Evolutionary conservation across 2,329 filamentous ascomycete genomes (phyloP).

Genomic region (Nothophoma quercina): DNA sequence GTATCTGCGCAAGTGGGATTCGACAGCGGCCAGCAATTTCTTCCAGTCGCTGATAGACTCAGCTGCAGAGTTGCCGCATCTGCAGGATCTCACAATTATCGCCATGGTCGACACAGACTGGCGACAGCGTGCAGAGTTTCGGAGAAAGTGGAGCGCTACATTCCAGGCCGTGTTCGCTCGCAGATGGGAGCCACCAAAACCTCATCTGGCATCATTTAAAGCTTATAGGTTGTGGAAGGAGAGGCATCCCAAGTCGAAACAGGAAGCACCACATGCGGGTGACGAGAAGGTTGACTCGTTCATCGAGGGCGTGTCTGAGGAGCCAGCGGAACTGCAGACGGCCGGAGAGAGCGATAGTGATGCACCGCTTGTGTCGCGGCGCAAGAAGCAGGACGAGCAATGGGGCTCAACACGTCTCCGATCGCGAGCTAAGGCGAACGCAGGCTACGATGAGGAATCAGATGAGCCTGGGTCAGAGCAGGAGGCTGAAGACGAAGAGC

Average conservation of each 20-base stretch:
- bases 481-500: conserved; percentile 22
- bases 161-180: conserved; percentile 73
- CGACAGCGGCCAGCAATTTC: conserved; percentile 75
- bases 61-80: conserved; percentile 68
- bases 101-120: conserved; percentile 81
- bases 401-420: conserved; percentile 44
- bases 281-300: conserved; percentile 37
- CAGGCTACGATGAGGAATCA: conserved; percentile 42
- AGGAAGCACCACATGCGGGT: not conserved
- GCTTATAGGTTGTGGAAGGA: conserved; percentile 54
- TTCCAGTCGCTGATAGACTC: conserved; percentile 79
- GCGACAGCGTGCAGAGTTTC: conserved; percentile 81
- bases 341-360: conserved; percentile 37
- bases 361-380: conserved; percentile 30
- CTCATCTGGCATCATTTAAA: conserved; percentile 52
- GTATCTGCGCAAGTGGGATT: conserved; percentile 77
- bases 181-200: conserved; percentile 53
- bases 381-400: conserved; percentile 30
- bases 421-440: conserved; percentile 33
- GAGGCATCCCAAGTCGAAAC: not conserved
- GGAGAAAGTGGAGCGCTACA: conserved; percentile 77
- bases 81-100: conserved; percentile 72
- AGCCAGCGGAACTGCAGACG: conserved; percentile 2
- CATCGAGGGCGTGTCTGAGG: conserved; percentile 28
- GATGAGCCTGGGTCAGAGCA: conserved; percentile 35